Conservation (phyloP, 2,329 filamentous ascomycete genomes). For the Xylariaceae sp. region DNA sequence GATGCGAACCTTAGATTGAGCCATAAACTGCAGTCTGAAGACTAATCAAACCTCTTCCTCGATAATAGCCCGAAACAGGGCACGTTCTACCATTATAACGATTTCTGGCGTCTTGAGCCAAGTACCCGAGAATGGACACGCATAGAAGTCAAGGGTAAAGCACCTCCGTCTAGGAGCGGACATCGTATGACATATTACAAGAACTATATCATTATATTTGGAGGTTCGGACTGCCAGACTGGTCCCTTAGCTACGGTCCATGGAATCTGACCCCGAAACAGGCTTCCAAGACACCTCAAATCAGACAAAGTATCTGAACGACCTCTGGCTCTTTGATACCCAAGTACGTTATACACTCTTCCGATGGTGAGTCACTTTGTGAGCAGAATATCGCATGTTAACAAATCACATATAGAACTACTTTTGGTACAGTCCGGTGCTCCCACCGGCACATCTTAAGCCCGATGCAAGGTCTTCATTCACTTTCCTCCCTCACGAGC, state of each 20-base stretch:
- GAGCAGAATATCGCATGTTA: conserved; percentile 4
- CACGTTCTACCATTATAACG: conserved; percentile 98
- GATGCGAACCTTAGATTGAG: not conserved
- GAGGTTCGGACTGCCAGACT: conserved; percentile 40
- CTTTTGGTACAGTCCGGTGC: conserved; percentile 70
- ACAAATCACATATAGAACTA: conserved; percentile 53
- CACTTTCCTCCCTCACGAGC: conserved; percentile 83
- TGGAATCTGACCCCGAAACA: conserved; percentile 18
- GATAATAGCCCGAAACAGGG: conserved; percentile 42
- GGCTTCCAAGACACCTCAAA: conserved; percentile 94
- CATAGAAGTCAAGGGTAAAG: conserved; percentile 72
- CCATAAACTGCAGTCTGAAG: not conserved
- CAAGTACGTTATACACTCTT: conserved; percentile 23
- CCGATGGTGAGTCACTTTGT: not conserved
- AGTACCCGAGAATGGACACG: conserved; percentile 83
- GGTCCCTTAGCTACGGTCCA: not conserved
- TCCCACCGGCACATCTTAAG: conserved; percentile 75
- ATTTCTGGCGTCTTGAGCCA: conserved; percentile 92
- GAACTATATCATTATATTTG: conserved; percentile 92
- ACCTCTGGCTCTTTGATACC: conserved; percentile 95
- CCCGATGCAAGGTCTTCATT: conserved; percentile 90
- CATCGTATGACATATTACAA: conserved; percentile 97
- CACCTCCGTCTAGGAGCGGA: conserved; percentile 78
- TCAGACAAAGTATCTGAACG: conserved; percentile 86
- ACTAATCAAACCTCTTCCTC: conserved; percentile 2